Percentiles rank a stretch among this genome's conserved stretches.
These are phyloP conservation scores for Macadamia tetraphylla DNA, from an alignment of 164 flowering plant species.

Conservation along the genomic window DNA sequence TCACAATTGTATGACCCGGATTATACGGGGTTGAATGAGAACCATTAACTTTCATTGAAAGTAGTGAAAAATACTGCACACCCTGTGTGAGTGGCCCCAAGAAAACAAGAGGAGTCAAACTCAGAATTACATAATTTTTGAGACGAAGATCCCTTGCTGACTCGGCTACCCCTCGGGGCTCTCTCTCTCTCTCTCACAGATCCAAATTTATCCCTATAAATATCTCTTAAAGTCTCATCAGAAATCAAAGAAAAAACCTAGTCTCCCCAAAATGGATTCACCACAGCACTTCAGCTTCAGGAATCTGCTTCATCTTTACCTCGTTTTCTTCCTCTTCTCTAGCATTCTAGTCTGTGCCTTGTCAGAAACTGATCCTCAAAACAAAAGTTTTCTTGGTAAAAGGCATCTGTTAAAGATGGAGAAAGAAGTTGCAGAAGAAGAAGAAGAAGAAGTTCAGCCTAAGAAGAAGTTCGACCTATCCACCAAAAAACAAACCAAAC, in stretches of 20 bases:
- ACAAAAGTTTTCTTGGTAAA: neutral
- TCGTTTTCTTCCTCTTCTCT: conserved; percentile 18
- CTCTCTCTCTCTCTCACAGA: conserved; percentile 3
- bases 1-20: too few relatives aligned
- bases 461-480: conserved; percentile 14
- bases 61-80: too few relatives aligned
- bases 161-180: neutral
- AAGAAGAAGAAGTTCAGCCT: conserved; percentile 7
- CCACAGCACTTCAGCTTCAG: conserved; percentile 4
- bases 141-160: neutral
- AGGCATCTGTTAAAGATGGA: conserved; percentile 9
- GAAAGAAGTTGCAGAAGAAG: neutral
- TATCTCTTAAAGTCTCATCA: neutral
- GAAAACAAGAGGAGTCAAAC: too few relatives aligned
- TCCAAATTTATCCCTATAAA: neutral
- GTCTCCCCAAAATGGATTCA: conserved; percentile 15
- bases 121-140: too few relatives aligned
- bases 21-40: too few relatives aligned
- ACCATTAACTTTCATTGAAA: too few relatives aligned
- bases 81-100: too few relatives aligned
- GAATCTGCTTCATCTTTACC: conserved; percentile 8
- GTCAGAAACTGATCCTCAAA: conserved; percentile 12
- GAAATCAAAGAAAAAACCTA: conserved; percentile 8
- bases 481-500: conserved; percentile 23
- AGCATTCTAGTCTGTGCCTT: conserved; percentile 8